Conservation (phyloP, 345 rosid species). For the Hypericum perforatum region DNA sequence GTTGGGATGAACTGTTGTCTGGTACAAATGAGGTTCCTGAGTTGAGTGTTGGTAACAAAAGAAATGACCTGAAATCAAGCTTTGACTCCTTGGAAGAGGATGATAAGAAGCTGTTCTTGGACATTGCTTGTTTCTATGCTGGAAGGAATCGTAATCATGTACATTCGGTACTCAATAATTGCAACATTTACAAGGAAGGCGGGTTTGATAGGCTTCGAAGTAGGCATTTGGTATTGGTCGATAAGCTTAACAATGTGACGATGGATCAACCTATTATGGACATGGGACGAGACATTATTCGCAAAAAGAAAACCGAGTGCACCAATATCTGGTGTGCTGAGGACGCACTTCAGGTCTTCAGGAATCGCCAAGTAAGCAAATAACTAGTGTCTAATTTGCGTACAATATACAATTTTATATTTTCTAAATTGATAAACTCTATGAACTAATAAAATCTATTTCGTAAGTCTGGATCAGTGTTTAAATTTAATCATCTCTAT, state of each 20-base stretch:
- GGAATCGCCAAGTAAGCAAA: background rate
- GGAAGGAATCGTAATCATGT: constrained; percentile 3
- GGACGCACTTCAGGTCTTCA: background rate
- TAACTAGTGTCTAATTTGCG: too few relatives aligned
- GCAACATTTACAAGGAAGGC: background rate
- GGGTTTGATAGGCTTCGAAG: background rate
- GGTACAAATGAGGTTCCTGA: background rate
- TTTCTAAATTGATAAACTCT: too few relatives aligned
- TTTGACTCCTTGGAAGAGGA: constrained; percentile 8
- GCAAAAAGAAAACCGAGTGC: background rate
- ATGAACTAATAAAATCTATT: too few relatives aligned
- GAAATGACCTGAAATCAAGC: constrained; percentile 2
- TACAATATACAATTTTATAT: background rate
- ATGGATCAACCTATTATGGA: constrained; percentile 12
- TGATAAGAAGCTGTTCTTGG: constrained; percentile 5
- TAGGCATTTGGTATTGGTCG: background rate
- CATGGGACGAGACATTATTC: constrained; percentile 5
- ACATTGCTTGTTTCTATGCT: constrained; percentile 9
- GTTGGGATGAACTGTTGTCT: too few relatives aligned
- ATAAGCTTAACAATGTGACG: background rate
- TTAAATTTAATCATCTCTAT: too few relatives aligned
- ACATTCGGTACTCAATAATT: background rate
- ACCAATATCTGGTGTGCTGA: background rate
- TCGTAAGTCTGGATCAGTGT: too few relatives aligned
- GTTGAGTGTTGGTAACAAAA: background rate